Conservation (phyloP, 805 yeast genomes). For the Cyberlindnera veronae region DNA sequence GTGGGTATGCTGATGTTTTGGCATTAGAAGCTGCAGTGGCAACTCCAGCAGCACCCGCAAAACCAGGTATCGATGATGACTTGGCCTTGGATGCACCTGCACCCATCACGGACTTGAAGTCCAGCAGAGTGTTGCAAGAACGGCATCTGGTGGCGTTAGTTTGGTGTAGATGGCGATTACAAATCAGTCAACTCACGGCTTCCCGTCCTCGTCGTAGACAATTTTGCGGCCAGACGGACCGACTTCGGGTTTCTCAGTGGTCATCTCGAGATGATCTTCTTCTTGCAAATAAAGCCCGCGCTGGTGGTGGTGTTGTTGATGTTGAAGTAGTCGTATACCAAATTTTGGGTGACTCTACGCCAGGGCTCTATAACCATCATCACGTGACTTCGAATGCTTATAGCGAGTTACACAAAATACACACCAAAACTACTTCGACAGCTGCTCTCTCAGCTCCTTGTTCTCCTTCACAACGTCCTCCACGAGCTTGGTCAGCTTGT, state of each 20-base stretch:
- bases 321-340: too few species aligned
- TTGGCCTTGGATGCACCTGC: conserved; percentile 1
- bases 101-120: conserved; percentile 63
- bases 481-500: conserved; percentile 27
- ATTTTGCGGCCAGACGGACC: conserved; percentile 67
- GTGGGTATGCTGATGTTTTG: conserved; percentile 30
- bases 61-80: conserved; percentile 10
- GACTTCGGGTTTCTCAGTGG: conserved; percentile 35
- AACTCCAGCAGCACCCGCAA: conserved; percentile 6
- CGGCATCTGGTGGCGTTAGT: conserved; percentile 50
- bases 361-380: too few species aligned
- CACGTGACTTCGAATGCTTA: too few species aligned
- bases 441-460: conserved; percentile 16
- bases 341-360: too few species aligned
- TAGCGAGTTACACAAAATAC: too few species aligned
- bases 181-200: conserved; percentile 65
- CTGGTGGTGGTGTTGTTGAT: too few species aligned
- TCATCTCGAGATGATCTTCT: too few species aligned
- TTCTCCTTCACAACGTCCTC: conserved; percentile 22
- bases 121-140: conserved; percentile 77
- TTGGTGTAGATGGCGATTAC: neutral
- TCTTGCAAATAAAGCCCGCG: too few species aligned
- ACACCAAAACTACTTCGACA: neutral
- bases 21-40: conserved; percentile 10
- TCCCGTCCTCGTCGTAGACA: conserved; percentile 83